Evolutionary conservation across 768 basidiomycete genomes (phyloP).

Genomic region (Panellus pusillus): DNA sequence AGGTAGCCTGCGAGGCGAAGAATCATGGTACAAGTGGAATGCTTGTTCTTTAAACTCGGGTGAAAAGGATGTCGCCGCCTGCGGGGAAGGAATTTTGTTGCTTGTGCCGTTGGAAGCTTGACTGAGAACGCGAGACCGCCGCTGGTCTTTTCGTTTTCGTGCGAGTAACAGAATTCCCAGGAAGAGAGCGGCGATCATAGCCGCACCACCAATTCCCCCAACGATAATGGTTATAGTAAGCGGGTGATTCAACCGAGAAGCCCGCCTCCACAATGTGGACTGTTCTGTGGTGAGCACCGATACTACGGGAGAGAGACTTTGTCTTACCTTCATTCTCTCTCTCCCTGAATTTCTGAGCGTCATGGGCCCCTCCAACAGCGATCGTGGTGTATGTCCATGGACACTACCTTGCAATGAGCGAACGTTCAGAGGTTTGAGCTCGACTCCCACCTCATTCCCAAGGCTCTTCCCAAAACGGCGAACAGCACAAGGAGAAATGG

Average conservation of each 20-base stretch:
- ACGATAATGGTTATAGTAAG: constrained; percentile 9
- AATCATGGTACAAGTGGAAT: background rate
- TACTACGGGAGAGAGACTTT: background rate
- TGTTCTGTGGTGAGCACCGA: background rate
- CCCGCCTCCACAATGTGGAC: constrained; percentile 20
- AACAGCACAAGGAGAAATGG: background rate
- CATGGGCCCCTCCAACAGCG: background rate
- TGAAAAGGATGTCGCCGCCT: background rate
- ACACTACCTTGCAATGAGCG: background rate
- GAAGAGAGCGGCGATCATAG: constrained; percentile 12
- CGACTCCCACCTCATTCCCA: background rate
- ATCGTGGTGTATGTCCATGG: background rate
- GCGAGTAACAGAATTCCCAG: constrained; percentile 7
- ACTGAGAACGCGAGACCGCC: background rate
- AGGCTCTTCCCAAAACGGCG: background rate
- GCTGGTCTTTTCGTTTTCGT: constrained; percentile 3
- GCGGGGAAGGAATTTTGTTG: background rate
- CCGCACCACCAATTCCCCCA: constrained; percentile 10
- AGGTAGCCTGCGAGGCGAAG: constrained; percentile 1
- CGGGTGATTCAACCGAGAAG: background rate
- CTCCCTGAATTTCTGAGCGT: background rate
- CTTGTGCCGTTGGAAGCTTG: background rate
- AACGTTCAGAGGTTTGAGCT: background rate
- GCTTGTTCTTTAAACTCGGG: constrained; percentile 2
- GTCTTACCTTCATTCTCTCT: background rate